Evolutionary conservation across 2,329 filamentous ascomycete species (phyloP), one percentile per base, ranked within the genome.

Genomic region (Thermothelomyces thermophilus): DNA sequence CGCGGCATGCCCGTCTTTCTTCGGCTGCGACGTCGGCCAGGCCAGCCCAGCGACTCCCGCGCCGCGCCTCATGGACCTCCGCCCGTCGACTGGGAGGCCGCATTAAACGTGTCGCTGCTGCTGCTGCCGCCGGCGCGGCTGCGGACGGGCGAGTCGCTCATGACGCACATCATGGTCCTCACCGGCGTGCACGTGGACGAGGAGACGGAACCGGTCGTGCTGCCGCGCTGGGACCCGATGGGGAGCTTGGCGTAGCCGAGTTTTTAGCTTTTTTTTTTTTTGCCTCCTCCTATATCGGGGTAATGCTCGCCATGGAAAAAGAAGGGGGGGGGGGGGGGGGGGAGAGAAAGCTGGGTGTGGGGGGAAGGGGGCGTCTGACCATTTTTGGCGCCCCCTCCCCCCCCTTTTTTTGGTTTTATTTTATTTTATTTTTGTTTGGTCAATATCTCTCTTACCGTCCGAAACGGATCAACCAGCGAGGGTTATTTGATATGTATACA

Each of bases 1-100:
- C 82, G 83, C 10, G 88, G 87, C 1, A 70, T 87, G 5, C 89
- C 90, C 9, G 79, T 95, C 44, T 95, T 95, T 75, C 95, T 95
- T 64, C n/a, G 90, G 90, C 50, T 86, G 80, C 44, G 90, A 95
- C 61, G 89, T 95, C 0, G 89, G 88, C 55, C 87, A 43, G 89
- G 88, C 55, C 87, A 43, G 66, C 90, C 85, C 67, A 86, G 80
- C 49, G 83, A 90, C 63, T 72, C 70, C 0, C 60, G 60, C 1
- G 74, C 76, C 2, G 89, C n/a, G 89, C 14, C 81, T 95, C 63
- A 90, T 95, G 86, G 89, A 95, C 64, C 76, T 84, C 1, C 75
- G 77, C 1, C 72, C 4, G 80, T 84, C 61, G 84, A 93, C 66
- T 93, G 91, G 66, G 79, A 86, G 59, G 77, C 94, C 1, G 89